Evolutionary conservation across 257 asterid species (phyloP).

Genomic region (Capsicum baccatum): DNA sequence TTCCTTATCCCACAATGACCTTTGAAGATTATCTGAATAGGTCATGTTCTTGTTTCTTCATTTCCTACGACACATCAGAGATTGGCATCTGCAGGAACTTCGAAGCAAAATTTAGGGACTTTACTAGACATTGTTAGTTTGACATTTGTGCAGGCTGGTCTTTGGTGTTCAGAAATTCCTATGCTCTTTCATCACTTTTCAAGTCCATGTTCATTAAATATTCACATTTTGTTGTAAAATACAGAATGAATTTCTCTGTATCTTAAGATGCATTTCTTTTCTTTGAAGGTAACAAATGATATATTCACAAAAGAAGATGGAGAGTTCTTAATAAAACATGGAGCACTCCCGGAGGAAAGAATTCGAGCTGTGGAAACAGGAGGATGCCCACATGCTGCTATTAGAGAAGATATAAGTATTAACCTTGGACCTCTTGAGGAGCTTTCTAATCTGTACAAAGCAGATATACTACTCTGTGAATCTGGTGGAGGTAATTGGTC

Average conservation of each 20-base stretch:
- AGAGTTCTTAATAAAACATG: slow-evolving; percentile 87
- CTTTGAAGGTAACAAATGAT: slow-evolving; percentile 84
- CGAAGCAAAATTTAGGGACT: neutral
- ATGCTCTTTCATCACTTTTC: neutral
- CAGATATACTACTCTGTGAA: slow-evolving; percentile 95
- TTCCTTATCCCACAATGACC: neutral
- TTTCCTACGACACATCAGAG: neutral
- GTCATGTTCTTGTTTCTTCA: neutral
- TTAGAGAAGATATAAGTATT: slow-evolving; percentile 93
- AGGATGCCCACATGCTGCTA: slow-evolving; percentile 98
- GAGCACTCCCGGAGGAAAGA: slow-evolving; percentile 95
- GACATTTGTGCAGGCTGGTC: neutral
- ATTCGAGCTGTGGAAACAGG: slow-evolving; percentile 98
- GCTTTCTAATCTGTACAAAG: slow-evolving; percentile 79
- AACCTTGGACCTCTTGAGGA: slow-evolving; percentile 97
- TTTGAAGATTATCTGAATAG: neutral
- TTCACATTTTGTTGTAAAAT: neutral
- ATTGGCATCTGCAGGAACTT: neutral
- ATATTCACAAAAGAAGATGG: slow-evolving; percentile 99
- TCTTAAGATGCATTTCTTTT: slow-evolving; percentile 10
- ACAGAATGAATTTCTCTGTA: neutral
- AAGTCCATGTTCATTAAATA: neutral
- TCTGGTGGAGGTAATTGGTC: slow-evolving; percentile 84
- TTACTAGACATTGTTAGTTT: no score
- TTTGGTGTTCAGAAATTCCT: neutral